Conservation (phyloP, 257 asterid genomes). For the Haberlea rhodopensis region DNA sequence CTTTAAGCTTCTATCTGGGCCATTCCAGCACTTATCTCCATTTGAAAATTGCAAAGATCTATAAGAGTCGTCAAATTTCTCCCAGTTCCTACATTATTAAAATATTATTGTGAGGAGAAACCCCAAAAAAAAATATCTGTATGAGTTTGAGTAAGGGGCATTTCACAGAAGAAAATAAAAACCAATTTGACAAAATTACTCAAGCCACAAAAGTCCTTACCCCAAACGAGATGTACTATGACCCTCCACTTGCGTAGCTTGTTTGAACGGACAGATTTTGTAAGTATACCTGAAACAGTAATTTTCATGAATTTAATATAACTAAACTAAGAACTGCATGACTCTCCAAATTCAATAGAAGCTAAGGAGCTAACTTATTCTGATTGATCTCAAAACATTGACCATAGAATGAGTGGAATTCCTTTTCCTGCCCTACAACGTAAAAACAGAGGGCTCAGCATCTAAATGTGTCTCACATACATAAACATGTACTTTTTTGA, state of each 20-base stretch:
- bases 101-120: conserved; percentile 17
- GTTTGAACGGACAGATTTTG: conserved; percentile 87
- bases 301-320: conserved; percentile 2
- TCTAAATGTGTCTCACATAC: conserved; percentile 11
- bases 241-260: conserved; percentile 94
- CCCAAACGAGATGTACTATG: conserved; percentile 92
- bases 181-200: conserved; percentile 16
- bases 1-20: conserved; percentile 93
- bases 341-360: conserved; percentile 4
- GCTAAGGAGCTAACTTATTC: conserved; percentile 61
- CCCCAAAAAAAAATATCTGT: not conserved
- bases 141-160: conserved; percentile 18
- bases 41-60: conserved; percentile 62
- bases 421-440: conserved; percentile 87
- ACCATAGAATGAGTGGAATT: conserved; percentile 87
- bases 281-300: conserved; percentile 69
- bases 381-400: conserved; percentile 90
- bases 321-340: not conserved
- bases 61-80: conserved; percentile 80
- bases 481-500: not conserved
- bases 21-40: conserved; percentile 99
- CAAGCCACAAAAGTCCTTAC: conserved; percentile 41
- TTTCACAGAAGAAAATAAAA: conserved; percentile 11
- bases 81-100: conserved; percentile 70
- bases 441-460: conserved; percentile 29